A percentile compares a stretch with the other conserved stretches of the same genome.
Conservation (phyloP, 768 basidiomycete species). For the Phylloporus scabripes region DNA sequence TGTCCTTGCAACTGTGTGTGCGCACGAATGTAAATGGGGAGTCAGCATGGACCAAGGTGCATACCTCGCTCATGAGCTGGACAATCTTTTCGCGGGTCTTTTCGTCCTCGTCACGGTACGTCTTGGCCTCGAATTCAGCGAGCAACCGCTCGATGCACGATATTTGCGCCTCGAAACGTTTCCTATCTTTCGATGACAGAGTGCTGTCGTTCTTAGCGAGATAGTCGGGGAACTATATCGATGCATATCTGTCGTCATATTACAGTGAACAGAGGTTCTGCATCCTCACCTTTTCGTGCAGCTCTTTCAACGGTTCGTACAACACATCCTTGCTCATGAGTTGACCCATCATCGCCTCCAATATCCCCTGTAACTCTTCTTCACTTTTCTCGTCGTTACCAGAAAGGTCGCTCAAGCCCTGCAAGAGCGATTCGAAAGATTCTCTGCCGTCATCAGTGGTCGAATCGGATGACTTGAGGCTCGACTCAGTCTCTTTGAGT, state of each 20-base stretch:
- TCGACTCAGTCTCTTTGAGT: constrained; percentile 60
- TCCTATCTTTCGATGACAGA: constrained; percentile 52
- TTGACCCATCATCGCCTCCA: constrained; percentile 57
- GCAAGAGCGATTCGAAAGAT: constrained; percentile 47
- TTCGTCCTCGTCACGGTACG: constrained; percentile 52
- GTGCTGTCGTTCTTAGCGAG: constrained; percentile 50
- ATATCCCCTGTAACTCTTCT: constrained; percentile 54
- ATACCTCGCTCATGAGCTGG: constrained; percentile 71
- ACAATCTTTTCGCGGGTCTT: constrained; percentile 46
- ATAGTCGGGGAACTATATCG: constrained; percentile 79
- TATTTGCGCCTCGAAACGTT: constrained; percentile 61
- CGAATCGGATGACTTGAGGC: constrained; percentile 18
- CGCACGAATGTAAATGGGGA: neutral
- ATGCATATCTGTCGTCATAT: neutral
- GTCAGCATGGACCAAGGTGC: neutral
- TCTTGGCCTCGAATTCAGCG: constrained; percentile 56
- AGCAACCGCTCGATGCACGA: constrained; percentile 53
- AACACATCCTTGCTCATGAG: constrained; percentile 40
- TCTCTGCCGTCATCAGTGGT: constrained; percentile 21
- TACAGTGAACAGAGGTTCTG: neutral
- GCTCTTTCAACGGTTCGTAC: constrained; percentile 83
- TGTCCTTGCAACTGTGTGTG: constrained; percentile 51
- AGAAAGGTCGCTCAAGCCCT: constrained; percentile 28
- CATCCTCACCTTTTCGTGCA: constrained; percentile 33
- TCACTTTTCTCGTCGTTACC: constrained; percentile 38